Evolutionary conservation across 495 filamentous ascomycete genomes (phyloP).

Genomic region (Aspergillus leporis): DNA sequence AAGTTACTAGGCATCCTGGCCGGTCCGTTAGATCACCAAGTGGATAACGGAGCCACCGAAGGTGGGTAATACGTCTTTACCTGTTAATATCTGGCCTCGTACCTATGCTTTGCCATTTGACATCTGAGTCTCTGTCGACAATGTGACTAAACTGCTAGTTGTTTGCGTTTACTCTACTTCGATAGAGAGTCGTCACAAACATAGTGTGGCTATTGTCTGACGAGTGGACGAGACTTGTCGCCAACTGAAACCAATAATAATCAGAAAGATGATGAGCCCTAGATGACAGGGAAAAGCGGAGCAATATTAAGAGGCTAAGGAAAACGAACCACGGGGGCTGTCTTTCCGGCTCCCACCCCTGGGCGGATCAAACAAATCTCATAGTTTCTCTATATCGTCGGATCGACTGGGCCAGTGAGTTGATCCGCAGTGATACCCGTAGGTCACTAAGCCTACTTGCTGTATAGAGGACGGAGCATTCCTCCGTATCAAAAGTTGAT

Average conservation of each 20-base stretch:
- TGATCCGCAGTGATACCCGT: slow-evolving; percentile 4
- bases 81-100: not conserved
- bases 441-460: not conserved
- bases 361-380: slow-evolving; percentile 39
- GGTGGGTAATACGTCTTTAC: not conserved
- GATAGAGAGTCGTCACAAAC: not conserved
- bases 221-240: slow-evolving; percentile 1
- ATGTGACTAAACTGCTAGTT: not conserved
- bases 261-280: not conserved
- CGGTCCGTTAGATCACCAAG: not conserved
- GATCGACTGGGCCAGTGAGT: slow-evolving; percentile 6
- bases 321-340: slow-evolving; percentile 22
- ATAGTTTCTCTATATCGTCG: slow-evolving; percentile 22
- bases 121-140: not conserved
- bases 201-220: not conserved
- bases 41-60: not conserved
- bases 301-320: not conserved
- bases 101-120: not conserved
- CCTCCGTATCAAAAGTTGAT: slow-evolving; percentile 2
- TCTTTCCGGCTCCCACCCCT: slow-evolving; percentile 30
- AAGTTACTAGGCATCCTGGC: not conserved
- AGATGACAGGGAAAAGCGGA: slow-evolving; percentile 4
- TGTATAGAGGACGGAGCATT: not conserved
- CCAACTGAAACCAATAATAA: slow-evolving; percentile 7
- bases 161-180: not conserved